phyloP scores from a whole-genome alignment of 169 alveolate genomes.

The Cryptosporidium sp. region DNA sequence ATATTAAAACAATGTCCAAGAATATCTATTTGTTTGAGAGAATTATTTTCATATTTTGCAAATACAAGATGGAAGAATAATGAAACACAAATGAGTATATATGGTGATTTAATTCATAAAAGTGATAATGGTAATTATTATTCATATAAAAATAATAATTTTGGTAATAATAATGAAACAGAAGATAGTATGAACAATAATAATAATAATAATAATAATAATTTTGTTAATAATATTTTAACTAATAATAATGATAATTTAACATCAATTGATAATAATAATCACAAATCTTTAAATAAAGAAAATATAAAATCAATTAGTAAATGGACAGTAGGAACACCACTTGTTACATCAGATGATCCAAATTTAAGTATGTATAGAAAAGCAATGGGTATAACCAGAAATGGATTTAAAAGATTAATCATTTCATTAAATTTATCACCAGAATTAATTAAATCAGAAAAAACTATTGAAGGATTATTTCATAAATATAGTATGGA shows the following conservation, averaged over 20 bases:
- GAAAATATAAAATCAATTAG: neutral
- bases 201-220: neutral
- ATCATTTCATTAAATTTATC: conserved; percentile 41
- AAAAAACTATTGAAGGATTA: conserved; percentile 23
- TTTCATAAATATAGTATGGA: conserved; percentile 61
- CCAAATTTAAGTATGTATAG: conserved; percentile 39
- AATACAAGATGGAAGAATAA: conserved; percentile 59
- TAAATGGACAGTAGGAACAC: conserved; percentile 62
- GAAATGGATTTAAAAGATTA: conserved; percentile 72
- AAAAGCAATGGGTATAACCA: conserved; percentile 67
- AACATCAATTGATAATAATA: neutral
- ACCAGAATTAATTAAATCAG: conserved; percentile 62
- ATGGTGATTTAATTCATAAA: conserved; percentile 18
- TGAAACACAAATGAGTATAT: conserved; percentile 40
- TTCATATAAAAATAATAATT: neutral
- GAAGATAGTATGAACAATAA: neutral
- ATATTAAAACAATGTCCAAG: conserved; percentile 73
- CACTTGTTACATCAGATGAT: conserved; percentile 65
- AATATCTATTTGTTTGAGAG: conserved; percentile 58
- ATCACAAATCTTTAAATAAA: neutral
- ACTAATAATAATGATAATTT: neutral
- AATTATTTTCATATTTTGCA: conserved; percentile 64
- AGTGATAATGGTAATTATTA: neutral
- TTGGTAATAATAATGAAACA: neutral
- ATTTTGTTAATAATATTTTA: neutral